Base-by-base conservation (phyloP, 257 asterid species). In the Solanum sejunctum region DNA sequence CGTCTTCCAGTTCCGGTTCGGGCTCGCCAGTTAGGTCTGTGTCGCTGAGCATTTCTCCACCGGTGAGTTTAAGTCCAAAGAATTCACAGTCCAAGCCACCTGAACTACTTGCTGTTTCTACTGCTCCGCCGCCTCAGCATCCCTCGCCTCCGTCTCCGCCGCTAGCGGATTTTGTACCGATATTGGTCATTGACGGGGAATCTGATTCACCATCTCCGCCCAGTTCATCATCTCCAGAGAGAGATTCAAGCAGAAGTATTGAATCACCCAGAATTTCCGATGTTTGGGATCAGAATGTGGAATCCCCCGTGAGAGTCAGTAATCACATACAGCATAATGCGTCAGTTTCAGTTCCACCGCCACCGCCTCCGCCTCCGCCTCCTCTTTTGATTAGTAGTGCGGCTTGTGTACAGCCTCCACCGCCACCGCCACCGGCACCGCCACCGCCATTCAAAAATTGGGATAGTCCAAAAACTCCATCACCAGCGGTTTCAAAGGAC, bases 1-100 rank as follows among this genome's bases (percentile, higher is more conserved):
- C 99, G 10, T 93, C 97, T 57, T 92, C 97, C 32, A 93, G 92
- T 87, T 94, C 98, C 15, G 94, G 82, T 13, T 91, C 93, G 36
- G 98, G 91, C 51, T 94, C 98, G 20, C 98, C 98, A 86, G 93
- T 80, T 81, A 90, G 97, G 93, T 95, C 98, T 66, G 89, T 91
- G 66, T 93, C 98, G 17, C 83, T 91, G 87, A 92, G 95, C 84
- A 92, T 94, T 39, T 96, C 99, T 6, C 98, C 99, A 18, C 95
- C 90, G 7, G 91, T 84, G 66, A 93, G 96, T 84, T 87, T 86
- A 67, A 94, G 97, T 87, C 95, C 98, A 32, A 92, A 89, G 83
- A 86, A 83, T 54, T 91, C 91, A 79, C 88, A 89, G 49, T 97
- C 97, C 16, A 95, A 95, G 83, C 94, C 98, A 78, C 98, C 98